Evolutionary conservation across 495 filamentous ascomycete species (phyloP), one percentile per base, ranked within the genome.

Genomic region (Penicillium bialowiezense): DNA sequence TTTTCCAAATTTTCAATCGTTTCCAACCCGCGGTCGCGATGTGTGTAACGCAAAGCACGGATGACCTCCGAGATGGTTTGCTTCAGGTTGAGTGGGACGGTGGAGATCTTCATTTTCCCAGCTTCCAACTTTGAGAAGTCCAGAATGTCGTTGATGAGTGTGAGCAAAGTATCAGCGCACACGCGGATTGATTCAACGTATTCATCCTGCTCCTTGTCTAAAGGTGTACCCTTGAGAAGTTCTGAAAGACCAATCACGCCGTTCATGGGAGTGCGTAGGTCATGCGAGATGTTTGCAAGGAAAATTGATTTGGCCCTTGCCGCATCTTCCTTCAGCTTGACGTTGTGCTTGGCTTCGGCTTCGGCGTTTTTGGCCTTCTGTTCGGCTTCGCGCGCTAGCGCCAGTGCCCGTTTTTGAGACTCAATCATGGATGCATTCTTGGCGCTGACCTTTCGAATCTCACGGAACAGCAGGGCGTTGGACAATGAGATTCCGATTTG

Each of bases 121-220:
- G 91, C 91, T 64, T 96, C 91, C 61, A 96, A 82, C 61, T 93
- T 90, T 24, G 89, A 93, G 62, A 93, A 96, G 65, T 96, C 91
- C 1, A 96, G 74, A 18, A 96, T 91, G 56, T 96, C 91, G 60
- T 96, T 96, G 74, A 96, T 96, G 45, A 96, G 86, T 1, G 87
- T 91, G n/a, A 96, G 77, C 7, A 96, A 72, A 7, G 92, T 86
- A 61, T 96, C 89, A 4, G 90, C 91, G 50, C 91, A 96, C 17
- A 96, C 85, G 3, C 89, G 78, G 55, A 96, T 95, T 7, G 88
- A 91, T 62, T 96, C 89, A n/a, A 90, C 88, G 74, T 91, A 93
- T 66, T 88, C 87, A 41, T 88, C 80, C 65, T 96, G 91, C 62
- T 96, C 90, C 46, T 77, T 81, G 48, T 85, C 85, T 44, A 96